Percentiles rank a stretch among this genome's conserved stretches.
phyloP scores from a whole-genome alignment of 1,284 basidiomycete species.

The Takashimella koratensis region DNA sequence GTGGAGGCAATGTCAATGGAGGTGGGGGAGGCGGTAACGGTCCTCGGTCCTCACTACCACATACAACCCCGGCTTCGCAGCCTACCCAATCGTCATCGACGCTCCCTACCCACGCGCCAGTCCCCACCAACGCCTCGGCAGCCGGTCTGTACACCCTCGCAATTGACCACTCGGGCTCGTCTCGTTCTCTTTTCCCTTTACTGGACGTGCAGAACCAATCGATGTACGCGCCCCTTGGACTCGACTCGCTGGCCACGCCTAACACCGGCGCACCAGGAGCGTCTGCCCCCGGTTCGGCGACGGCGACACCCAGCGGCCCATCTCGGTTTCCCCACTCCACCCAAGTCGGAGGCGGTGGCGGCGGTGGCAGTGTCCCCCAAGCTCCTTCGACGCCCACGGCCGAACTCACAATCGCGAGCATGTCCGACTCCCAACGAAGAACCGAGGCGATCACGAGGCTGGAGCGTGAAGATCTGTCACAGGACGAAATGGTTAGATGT shows the following conservation, averaged over 20 bases:
- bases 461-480: constrained; percentile 24
- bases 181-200: background rate
- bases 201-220: background rate
- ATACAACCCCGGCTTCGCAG: background rate
- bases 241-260: background rate
- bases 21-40: background rate
- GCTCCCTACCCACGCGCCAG: background rate
- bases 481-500: constrained; percentile 36
- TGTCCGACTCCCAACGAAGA: constrained; percentile 30
- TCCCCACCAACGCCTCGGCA: background rate
- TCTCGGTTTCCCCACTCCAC: background rate
- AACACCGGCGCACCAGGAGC: too few species aligned
- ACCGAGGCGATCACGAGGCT: constrained; percentile 36
- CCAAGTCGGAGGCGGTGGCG: too few species aligned
- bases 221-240: background rate
- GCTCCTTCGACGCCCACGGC: background rate
- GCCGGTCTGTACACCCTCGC: too few species aligned
- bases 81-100: background rate
- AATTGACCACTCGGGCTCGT: background rate
- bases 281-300: background rate
- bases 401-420: constrained; percentile 8
- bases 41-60: background rate
- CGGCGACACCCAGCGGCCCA: background rate
- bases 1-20: background rate
- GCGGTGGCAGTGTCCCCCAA: background rate